Evolutionary conservation across 177 flowering plant species (phyloP).

Genomic region (Vitis hybrid): DNA sequence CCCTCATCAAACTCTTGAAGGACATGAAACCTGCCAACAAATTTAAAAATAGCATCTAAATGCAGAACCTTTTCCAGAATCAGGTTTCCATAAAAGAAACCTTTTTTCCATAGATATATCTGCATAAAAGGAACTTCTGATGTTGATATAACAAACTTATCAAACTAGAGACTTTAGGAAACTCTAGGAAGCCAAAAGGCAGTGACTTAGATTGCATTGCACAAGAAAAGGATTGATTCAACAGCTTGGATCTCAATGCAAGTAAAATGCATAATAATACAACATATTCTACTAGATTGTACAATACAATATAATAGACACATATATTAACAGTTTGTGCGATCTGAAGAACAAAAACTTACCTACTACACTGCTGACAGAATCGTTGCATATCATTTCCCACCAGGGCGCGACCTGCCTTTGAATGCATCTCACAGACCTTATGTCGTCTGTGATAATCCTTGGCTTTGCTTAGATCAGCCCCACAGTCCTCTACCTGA

Average conservation of each 20-base stretch:
- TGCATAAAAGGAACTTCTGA: no score
- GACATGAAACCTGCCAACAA: constrained; percentile 66
- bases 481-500: constrained; percentile 76
- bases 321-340: no score
- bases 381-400: constrained; percentile 77
- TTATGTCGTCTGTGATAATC: constrained; percentile 85
- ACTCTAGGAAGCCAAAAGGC: no score
- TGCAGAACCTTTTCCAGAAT: not conserved
- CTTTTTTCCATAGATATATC: no score
- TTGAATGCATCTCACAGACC: constrained; percentile 82
- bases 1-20: constrained; percentile 96
- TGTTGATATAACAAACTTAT: no score
- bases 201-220: no score
- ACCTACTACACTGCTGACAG: constrained; percentile 96
- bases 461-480: constrained; percentile 67
- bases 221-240: no score
- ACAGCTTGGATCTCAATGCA: no score
- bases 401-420: constrained; percentile 63
- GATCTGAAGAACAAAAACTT: not conserved
- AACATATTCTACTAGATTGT: no score
- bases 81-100: not conserved
- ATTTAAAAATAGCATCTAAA: not conserved
- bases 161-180: no score
- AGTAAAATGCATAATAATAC: no score
- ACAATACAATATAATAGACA: no score